These are phyloP conservation scores for Cyberlindnera subsufficiens DNA, from an alignment of 805 yeast species.

Conservation along the genomic window DNA sequence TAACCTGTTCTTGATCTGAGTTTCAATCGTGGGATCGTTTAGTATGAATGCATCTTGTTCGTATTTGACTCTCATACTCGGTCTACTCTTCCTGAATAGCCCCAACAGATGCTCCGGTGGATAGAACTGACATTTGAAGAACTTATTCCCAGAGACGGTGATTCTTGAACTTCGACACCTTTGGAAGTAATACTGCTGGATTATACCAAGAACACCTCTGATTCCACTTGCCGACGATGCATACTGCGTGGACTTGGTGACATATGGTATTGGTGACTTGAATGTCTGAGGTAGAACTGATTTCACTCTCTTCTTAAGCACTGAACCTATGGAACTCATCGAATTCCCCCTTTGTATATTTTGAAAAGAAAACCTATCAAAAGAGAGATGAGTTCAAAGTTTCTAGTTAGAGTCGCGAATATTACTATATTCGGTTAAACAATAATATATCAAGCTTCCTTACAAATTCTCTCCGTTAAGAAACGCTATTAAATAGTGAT, in stretches of 20 bases:
- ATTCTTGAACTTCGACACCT: neutral
- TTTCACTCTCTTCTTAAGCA: neutral
- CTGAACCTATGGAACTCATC: neutral
- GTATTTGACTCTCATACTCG: constrained; percentile 17
- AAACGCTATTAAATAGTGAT: too few relatives aligned
- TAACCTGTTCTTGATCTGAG: constrained; percentile 1
- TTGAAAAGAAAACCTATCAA: too few relatives aligned
- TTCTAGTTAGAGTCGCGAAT: too few relatives aligned
- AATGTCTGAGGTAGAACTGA: neutral
- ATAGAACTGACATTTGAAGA: constrained; percentile 13
- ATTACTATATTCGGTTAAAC: too few relatives aligned
- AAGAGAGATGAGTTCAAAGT: too few relatives aligned
- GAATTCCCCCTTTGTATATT: too few relatives aligned
- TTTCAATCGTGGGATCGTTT: constrained; percentile 12
- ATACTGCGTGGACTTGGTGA: neutral
- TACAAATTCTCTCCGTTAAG: too few relatives aligned
- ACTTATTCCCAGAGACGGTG: constrained; percentile 3
- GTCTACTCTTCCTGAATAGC: constrained; percentile 18
- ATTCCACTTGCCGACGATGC: neutral
- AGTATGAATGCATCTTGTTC: constrained; percentile 9
- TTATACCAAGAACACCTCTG: neutral
- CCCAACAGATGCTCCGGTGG: constrained; percentile 19
- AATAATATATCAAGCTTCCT: too few relatives aligned
- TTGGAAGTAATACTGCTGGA: constrained; percentile 6
- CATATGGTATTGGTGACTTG: neutral